These are phyloP conservation scores for Podospora australis DNA, from an alignment of 495 filamentous ascomycete species.

Conservation along the genomic window DNA sequence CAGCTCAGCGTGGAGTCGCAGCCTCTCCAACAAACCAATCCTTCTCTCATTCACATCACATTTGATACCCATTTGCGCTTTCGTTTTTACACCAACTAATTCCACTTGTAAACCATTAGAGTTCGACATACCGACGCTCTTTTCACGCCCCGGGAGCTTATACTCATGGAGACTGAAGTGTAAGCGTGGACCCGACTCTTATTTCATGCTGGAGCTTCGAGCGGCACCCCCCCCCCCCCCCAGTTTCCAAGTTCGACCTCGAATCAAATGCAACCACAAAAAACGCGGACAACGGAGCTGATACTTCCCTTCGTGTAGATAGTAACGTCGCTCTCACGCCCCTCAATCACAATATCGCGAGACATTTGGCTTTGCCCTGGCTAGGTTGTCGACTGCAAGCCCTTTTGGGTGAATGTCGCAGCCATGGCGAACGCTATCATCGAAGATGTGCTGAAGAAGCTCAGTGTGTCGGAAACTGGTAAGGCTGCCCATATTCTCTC, in stretches of 20 bases:
- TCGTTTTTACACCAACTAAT: not conserved
- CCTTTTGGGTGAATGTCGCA: conserved; percentile 27
- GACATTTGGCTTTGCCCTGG: no score
- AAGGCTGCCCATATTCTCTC: conserved; percentile 7
- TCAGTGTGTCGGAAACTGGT: conserved; percentile 49
- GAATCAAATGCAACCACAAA: not conserved
- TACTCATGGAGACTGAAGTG: not conserved
- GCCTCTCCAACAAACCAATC: conserved; percentile 2
- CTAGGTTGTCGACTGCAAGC: conserved; percentile 9
- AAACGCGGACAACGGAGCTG: no score
- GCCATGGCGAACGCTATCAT: conserved; percentile 47
- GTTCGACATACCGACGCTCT: not conserved
- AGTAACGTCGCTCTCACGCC: no score
- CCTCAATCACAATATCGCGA: no score
- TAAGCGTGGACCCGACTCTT: no score
- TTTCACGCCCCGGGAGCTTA: not conserved
- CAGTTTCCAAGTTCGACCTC: not conserved
- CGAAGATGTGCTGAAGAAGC: conserved; percentile 47
- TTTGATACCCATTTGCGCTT: conserved; percentile 4
- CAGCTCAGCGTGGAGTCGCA: conserved; percentile 12
- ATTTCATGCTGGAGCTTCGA: no score
- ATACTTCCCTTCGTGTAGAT: no score
- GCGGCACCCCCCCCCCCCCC: no score
- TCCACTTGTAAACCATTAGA: no score
- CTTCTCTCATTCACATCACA: not conserved